phyloP scores from a whole-genome alignment of 2,329 filamentous ascomycete genomes.

The Colletotrichum aenigma region DNA sequence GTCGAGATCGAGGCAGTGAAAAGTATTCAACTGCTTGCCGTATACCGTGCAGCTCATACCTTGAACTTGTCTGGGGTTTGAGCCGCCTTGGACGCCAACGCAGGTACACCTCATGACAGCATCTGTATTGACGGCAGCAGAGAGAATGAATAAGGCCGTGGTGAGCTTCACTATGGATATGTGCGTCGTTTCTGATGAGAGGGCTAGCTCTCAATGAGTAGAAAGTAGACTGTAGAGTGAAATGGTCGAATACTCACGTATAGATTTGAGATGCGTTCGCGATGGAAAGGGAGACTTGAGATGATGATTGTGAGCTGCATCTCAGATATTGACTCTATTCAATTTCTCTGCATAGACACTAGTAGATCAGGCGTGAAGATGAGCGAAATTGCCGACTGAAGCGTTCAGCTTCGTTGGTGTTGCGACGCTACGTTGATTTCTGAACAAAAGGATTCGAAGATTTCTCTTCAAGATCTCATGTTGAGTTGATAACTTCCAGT shows the following conservation, averaged over 20 bases:
- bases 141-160: not conserved
- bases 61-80: not conserved
- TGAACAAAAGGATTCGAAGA: not conserved
- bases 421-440: not conserved
- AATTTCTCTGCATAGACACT: not conserved
- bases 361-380: not conserved
- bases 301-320: not conserved
- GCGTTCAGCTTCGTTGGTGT: not conserved
- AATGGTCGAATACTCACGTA: not conserved
- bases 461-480: not conserved
- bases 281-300: not conserved
- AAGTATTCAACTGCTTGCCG: not conserved
- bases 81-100: not conserved
- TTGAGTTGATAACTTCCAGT: not conserved
- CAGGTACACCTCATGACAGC: not conserved
- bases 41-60: not conserved
- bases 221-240: not conserved
- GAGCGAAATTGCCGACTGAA: not conserved
- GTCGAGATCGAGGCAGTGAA: not conserved
- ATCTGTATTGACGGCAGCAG: not conserved
- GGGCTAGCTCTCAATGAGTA: not conserved
- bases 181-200: not conserved
- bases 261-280: not conserved
- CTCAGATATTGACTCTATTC: not conserved
- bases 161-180: not conserved